A percentile compares a stretch with the other conserved stretches of the same genome.
phyloP scores from a whole-genome alignment of 495 filamentous ascomycete species.

The Monascus purpureus region DNA sequence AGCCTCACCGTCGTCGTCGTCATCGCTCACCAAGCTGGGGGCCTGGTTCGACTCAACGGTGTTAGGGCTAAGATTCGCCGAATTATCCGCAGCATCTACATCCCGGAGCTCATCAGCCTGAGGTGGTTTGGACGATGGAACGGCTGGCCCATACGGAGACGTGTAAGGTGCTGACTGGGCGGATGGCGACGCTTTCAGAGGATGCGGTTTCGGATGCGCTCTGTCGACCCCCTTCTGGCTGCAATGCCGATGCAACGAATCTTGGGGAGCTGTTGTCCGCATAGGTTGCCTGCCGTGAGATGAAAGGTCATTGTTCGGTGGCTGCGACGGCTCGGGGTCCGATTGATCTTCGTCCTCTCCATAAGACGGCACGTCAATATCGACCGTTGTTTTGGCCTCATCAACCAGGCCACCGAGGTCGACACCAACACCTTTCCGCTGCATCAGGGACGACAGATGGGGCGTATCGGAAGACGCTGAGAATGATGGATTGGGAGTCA shows the following conservation, averaged over 20 bases:
- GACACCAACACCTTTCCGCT: slow-evolving; percentile 45
- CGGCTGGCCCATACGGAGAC: slow-evolving; percentile 17
- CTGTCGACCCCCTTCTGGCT: slow-evolving; percentile 41
- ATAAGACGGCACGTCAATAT: slow-evolving; percentile 14
- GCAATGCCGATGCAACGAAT: slow-evolving; percentile 33
- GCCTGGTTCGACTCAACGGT: slow-evolving; percentile 66
- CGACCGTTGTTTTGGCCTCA: slow-evolving; percentile 14
- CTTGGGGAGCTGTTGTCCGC: slow-evolving; percentile 41
- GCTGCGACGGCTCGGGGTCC: slow-evolving; percentile 8
- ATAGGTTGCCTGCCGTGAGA: slow-evolving; percentile 33
- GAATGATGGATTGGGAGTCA: slow-evolving; percentile 12
- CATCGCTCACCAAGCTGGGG: slow-evolving; percentile 79
- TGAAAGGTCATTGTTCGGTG: slow-evolving; percentile 4
- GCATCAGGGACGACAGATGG: slow-evolving; percentile 58
- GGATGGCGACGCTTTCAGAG: slow-evolving; percentile 18
- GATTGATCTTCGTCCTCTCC: slow-evolving; percentile 13
- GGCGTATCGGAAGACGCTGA: slow-evolving; percentile 53
- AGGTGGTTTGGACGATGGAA: slow-evolving; percentile 9
- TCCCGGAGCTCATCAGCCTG: slow-evolving; percentile 27
- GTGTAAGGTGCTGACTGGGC: slow-evolving; percentile 19
- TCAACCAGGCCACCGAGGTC: slow-evolving; percentile 43
- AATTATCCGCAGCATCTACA: slow-evolving; percentile 35
- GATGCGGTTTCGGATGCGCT: slow-evolving; percentile 11
- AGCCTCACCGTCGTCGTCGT: slow-evolving; percentile 56
- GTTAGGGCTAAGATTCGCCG: slow-evolving; percentile 58